Evolutionary conservation across 257 asterid species (phyloP), one percentile per base, ranked within the genome.

Genomic region (Avicennia marina): DNA sequence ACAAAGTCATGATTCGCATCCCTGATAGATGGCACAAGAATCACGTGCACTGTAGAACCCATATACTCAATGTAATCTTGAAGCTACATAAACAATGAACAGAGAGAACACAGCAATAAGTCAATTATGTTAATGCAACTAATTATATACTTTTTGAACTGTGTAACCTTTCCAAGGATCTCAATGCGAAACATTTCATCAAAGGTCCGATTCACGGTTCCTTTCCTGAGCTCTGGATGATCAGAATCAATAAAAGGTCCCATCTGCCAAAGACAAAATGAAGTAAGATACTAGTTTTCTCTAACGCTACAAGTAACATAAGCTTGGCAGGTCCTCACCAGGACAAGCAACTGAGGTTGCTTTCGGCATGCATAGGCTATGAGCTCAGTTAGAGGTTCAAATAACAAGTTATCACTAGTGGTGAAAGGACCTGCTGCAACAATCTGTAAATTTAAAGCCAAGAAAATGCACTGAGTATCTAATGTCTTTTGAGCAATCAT

Each of bases 381-480:
- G 71, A 93, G 90, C 71, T 93, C 99, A 34, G 46, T 55, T 29
- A 93, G 83, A 65, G 97, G 99, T 76, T 89, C 94, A 74, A 93
- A 93, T 60, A 80, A 67, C 63, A 93, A 70, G 67, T 93, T 86
- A 64, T 93, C 95, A 33, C 72, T 83, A 0, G 99, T 89, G 64
- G 97, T 86, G 66, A 80, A 89, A 72, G 96, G 97, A 39, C 97
- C 99, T 11, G 95, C 94, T 63, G 99, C 99, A 69, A 89, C 79
- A 69, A 93, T 80, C 99, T 89, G 83, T 73, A 60, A 58, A n/a
- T 54, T 53, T 17, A 60, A 69, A 59, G 26, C 26, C 34, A 72
- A 26, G 55, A 34, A 65, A 60, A 56, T 33, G 64, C 65, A 46
- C 53, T 41, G 22, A 63, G 48, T 50, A 46, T 56, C 43, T 38